phyloP scores from a whole-genome alignment of 805 yeast genomes.

The Hanseniaspora valbyensis region DNA sequence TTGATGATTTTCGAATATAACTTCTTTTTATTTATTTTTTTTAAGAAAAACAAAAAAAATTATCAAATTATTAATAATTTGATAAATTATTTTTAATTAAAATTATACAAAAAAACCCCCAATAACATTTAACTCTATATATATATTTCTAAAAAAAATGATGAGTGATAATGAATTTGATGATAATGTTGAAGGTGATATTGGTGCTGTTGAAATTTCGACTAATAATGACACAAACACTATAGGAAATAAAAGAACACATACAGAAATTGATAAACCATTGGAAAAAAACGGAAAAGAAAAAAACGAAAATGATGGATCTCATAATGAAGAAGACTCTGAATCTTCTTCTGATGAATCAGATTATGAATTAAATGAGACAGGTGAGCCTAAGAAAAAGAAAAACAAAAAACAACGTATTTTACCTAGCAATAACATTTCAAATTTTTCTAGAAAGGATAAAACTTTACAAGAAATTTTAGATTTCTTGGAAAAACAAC shows the following conservation, averaged over 20 bases:
- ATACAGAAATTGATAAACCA: too few relatives aligned
- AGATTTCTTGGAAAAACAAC: slow-evolving; percentile 81
- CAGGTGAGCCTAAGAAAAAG: slow-evolving; percentile 19
- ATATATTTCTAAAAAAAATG: neutral
- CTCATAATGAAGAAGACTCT: slow-evolving; percentile 18
- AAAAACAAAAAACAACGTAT: slow-evolving; percentile 23
- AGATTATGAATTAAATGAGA: slow-evolving; percentile 5
- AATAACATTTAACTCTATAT: too few relatives aligned
- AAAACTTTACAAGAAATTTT: slow-evolving; percentile 74
- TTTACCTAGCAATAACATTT: slow-evolving; percentile 39
- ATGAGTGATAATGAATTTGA: slow-evolving; percentile 26
- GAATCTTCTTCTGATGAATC: slow-evolving; percentile 18
- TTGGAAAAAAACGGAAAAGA: slow-evolving; percentile 14
- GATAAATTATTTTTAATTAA: too few relatives aligned
- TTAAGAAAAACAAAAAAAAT: too few relatives aligned
- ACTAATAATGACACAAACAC: slow-evolving; percentile 8
- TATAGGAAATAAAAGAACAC: slow-evolving; percentile 21
- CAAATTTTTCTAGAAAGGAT: slow-evolving; percentile 65
- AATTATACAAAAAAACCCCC: too few relatives aligned
- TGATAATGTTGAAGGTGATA: slow-evolving; percentile 28
- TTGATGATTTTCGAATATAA: too few relatives aligned
- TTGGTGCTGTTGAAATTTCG: slow-evolving; percentile 17
- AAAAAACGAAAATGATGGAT: slow-evolving; percentile 18
- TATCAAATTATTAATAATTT: too few relatives aligned
- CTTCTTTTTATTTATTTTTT: too few relatives aligned